Evolutionary conservation across 2,329 filamentous ascomycete genomes (phyloP).

Genomic region (Colletotrichum gigasporum): DNA sequence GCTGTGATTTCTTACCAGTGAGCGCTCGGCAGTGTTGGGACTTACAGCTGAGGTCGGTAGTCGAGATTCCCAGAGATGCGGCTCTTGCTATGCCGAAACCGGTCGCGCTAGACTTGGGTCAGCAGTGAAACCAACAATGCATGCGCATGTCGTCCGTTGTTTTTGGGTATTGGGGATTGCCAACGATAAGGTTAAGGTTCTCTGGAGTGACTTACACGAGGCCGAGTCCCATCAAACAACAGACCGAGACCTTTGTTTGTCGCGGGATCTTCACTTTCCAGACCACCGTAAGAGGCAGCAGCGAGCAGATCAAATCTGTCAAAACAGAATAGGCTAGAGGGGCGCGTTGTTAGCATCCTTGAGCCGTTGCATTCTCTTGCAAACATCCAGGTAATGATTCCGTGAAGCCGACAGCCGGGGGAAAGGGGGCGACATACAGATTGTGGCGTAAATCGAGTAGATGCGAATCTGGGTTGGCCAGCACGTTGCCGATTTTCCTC

Average conservation of each 20-base stretch:
- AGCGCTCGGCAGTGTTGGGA: too few species aligned
- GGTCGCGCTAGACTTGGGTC: constrained; percentile 29
- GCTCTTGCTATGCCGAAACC: constrained; percentile 37
- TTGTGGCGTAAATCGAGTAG: constrained; percentile 44
- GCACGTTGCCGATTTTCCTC: constrained; percentile 32
- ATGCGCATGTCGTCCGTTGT: too few species aligned
- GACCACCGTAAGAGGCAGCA: constrained; percentile 42
- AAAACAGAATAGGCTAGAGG: constrained; percentile 35
- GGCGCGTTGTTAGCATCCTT: fast-evolving
- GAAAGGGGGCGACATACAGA: constrained; percentile 29
- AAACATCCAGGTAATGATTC: too few species aligned
- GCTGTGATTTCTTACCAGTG: not conserved
- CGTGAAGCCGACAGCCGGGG: too few species aligned
- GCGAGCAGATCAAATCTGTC: constrained; percentile 37
- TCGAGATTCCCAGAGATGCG: constrained; percentile 34
- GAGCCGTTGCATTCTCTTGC: not conserved
- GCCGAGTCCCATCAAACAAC: constrained; percentile 43
- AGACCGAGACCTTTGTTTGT: constrained; percentile 40
- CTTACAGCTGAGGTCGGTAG: constrained; percentile 38
- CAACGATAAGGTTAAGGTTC: too few species aligned
- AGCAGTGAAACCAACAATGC: not conserved
- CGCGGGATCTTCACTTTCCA: constrained; percentile 42
- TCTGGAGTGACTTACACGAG: constrained; percentile 29
- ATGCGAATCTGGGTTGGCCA: constrained; percentile 43
- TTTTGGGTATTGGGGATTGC: too few species aligned